A percentile compares a stretch with the other conserved stretches of the same genome.
phyloP scores from a whole-genome alignment of 371 early-diverging fungal species.

The Coemansia sp. region DNA sequence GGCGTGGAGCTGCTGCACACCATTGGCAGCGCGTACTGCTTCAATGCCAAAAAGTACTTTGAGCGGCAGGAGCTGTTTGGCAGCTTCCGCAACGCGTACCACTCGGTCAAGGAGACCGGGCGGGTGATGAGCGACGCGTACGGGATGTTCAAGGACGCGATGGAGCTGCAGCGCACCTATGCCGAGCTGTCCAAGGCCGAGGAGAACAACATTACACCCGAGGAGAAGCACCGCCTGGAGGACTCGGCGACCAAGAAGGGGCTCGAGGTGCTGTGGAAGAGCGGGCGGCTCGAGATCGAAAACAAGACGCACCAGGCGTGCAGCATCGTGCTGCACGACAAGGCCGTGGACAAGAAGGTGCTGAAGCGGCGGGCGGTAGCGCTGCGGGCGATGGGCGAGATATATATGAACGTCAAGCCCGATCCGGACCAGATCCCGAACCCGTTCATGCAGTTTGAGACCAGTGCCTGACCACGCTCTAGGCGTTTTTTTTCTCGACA shows the following conservation, averaged over 20 bases:
- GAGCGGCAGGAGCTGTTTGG: conserved; percentile 71
- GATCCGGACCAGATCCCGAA: conserved; percentile 51
- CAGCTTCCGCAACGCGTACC: conserved; percentile 55
- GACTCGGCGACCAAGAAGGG: conserved; percentile 70
- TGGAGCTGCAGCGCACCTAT: conserved; percentile 87
- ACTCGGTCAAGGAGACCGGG: conserved; percentile 72
- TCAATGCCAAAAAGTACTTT: conserved; percentile 81
- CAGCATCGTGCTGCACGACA: conserved; percentile 75
- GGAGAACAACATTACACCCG: conserved; percentile 66
- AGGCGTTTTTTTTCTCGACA: not conserved
- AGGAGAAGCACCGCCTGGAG: conserved; percentile 62
- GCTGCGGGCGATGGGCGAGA: conserved; percentile 70
- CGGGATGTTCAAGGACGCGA: conserved; percentile 82
- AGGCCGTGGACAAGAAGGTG: conserved; percentile 55
- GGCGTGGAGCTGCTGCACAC: conserved; percentile 91
- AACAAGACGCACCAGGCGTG: conserved; percentile 89
- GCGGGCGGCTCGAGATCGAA: conserved; percentile 92
- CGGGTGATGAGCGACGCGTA: conserved; percentile 89
- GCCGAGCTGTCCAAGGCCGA: conserved; percentile 85
- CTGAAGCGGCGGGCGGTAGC: conserved; percentile 65
- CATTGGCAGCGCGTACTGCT: conserved; percentile 84
- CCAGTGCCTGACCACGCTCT: not conserved
- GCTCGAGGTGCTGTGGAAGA: conserved; percentile 90
- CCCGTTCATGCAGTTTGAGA: conserved; percentile 45
- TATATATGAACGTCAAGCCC: conserved; percentile 56